Percentiles rank a stretch among this genome's conserved stretches.
Conservation (phyloP, 345 rosid species). For the Excoecaria agallocha region DNA sequence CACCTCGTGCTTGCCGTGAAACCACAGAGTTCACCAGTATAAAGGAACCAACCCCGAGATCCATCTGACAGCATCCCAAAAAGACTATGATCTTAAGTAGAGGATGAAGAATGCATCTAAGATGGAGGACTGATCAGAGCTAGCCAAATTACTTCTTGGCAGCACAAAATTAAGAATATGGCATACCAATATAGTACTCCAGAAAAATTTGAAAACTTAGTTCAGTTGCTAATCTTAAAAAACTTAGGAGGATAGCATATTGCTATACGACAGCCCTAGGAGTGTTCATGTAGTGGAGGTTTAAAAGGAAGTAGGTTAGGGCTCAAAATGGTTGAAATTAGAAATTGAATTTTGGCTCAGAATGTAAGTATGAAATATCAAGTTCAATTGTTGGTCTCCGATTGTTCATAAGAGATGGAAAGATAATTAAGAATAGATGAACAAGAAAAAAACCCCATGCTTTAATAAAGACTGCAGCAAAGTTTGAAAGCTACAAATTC, state of each 20-base stretch:
- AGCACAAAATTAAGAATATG: background rate
- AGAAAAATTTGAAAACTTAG: background rate
- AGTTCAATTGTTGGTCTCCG: too few relatives aligned
- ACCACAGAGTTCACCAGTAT: conserved; percentile 69
- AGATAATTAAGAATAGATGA: background rate
- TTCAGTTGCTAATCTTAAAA: background rate
- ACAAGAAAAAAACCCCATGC: background rate
- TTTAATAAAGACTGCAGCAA: background rate
- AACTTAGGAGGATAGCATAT: background rate
- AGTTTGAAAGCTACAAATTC: conserved; percentile 1
- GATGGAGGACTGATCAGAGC: background rate
- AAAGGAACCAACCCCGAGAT: conserved; percentile 96
- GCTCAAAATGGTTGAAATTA: background rate
- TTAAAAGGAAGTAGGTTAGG: background rate
- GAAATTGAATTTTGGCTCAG: background rate
- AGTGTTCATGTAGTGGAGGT: background rate
- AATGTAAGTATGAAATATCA: background rate
- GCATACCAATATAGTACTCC: background rate
- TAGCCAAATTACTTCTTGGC: background rate
- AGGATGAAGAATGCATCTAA: background rate
- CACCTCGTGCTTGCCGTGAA: conserved; percentile 74
- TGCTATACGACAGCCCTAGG: background rate
- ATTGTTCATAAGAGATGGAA: background rate
- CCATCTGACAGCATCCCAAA: conserved; percentile 59
- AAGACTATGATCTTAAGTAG: conserved; percentile 1